phyloP scores from a whole-genome alignment of 371 early-diverging fungal genomes.

The Zychaea mexicana region DNA sequence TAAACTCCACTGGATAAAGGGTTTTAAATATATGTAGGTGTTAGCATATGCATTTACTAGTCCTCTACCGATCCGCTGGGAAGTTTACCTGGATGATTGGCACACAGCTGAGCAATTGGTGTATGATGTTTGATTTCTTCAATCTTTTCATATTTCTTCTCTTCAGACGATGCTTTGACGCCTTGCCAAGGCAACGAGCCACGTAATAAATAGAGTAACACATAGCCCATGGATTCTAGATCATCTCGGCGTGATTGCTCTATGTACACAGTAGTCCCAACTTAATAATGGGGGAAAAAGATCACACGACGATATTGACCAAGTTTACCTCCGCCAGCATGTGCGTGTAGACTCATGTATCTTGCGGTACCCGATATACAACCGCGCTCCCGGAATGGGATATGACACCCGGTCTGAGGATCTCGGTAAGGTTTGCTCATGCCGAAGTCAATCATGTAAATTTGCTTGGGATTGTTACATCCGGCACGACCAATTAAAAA shows the following conservation, averaged over 20 bases:
- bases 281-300: not conserved
- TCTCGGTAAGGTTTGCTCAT: constrained; percentile 97
- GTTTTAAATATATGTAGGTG: not conserved
- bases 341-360: constrained; percentile 98
- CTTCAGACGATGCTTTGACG: constrained; percentile 93
- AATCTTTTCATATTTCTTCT: constrained; percentile 98
- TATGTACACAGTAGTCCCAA: constrained; percentile 16
- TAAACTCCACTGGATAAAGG: constrained; percentile 68
- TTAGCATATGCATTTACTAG: too few relatives aligned
- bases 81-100: constrained; percentile 92
- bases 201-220: constrained; percentile 97
- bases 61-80: too few relatives aligned
- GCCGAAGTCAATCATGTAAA: constrained; percentile 98
- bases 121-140: constrained; percentile 98
- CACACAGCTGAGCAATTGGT: constrained; percentile 90
- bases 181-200: constrained; percentile 99
- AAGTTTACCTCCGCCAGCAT: constrained; percentile 89
- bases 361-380: constrained; percentile 98
- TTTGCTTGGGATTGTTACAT: constrained; percentile 76
- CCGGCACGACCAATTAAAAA: constrained; percentile 90
- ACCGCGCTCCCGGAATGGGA: constrained; percentile 95
- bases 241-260: constrained; percentile 99
- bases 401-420: constrained; percentile 93
- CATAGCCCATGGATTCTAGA: constrained; percentile 97
- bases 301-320: not conserved